A percentile compares a stretch with the other conserved stretches of the same genome.
Conservation (phyloP, 768 basidiomycete species). For the Tricholoma sp. region DNA sequence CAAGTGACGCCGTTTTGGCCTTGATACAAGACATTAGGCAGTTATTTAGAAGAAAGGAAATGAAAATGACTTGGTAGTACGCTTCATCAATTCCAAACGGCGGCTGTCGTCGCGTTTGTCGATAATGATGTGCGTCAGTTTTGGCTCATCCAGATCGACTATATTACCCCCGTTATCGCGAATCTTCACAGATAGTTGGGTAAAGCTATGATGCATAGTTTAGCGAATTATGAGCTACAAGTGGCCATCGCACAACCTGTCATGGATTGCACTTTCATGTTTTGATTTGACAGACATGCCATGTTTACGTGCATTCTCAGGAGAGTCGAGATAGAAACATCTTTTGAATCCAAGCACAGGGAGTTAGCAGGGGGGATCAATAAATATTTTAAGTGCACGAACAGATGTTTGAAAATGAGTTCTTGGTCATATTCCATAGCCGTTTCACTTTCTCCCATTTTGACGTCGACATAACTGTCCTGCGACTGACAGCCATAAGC, state of each 20-base stretch:
- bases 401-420: constrained; percentile 82
- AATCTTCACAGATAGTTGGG: constrained; percentile 46
- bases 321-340: constrained; percentile 86
- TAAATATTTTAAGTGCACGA: constrained; percentile 20
- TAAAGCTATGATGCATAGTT: constrained; percentile 41
- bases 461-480: constrained; percentile 27
- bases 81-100: constrained; percentile 62
- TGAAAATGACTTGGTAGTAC: constrained; percentile 60
- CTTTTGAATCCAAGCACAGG: constrained; percentile 30
- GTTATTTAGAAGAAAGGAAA: not conserved
- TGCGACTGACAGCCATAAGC: not conserved
- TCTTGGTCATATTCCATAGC: constrained; percentile 78
- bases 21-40: constrained; percentile 24
- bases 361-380: constrained; percentile 1
- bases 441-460: constrained; percentile 68
- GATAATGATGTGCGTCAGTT: constrained; percentile 81
- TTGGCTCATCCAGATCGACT: constrained; percentile 64
- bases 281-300: constrained; percentile 55
- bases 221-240: not conserved
- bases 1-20: constrained; percentile 77
- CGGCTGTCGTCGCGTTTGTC: constrained; percentile 80
- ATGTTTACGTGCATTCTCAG: constrained; percentile 63
- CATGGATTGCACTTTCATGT: constrained; percentile 45
- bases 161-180: constrained; percentile 68
- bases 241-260: constrained; percentile 37